Base-by-base conservation (phyloP, 306 rosid species). In the Arachis stenosperma region DNA sequence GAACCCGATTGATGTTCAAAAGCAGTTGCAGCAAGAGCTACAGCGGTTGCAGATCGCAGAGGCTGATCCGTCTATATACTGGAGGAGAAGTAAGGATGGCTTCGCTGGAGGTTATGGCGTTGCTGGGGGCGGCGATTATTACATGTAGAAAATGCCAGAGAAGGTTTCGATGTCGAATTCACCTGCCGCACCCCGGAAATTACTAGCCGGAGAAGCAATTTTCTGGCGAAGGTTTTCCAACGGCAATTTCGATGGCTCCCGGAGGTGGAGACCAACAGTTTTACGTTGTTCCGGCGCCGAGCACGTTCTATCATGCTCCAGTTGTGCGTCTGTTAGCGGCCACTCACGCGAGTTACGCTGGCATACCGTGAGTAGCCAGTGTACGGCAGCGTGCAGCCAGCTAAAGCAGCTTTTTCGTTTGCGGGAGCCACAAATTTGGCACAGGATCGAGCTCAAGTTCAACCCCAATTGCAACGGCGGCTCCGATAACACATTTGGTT, bases 341-440 rank as follows among this genome's bases (percentile, higher is more conserved):
- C n/a, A n/a, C n/a, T n/a, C n/a, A n/a, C n/a, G n/a, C n/a, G n/a
- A n/a, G n/a, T n/a, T n/a, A n/a, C n/a, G n/a, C n/a, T n/a, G n/a
- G n/a, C n/a, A n/a, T n/a, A n/a, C 90, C 91, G 97, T 42, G 98
- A 93, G 1, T 91, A 86, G 70, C 86, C 83, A 61, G 75, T 87
- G 42, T 89, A 89, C 73, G 81, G 85, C 46, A 81, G 84, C 0
- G 47, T 76, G 5, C 83, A 71, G 1, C 84, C 44, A 1, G 68
- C 2, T 29, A 81, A 59, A 7, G 42, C 75, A 3, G 67, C 73
- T 36, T 78, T 71, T 41, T 81, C 76, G 7, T 80, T 78, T 0
- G 81, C 69, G 27, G 75, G 82, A 17, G 61, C 84, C 0, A 43
- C 85, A 52, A 9, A 75, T 0, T 17, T 86, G 11, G 77, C 77